phyloP scores from a whole-genome alignment of 2,329 filamentous ascomycete species.

The Xylaria multiplex region DNA sequence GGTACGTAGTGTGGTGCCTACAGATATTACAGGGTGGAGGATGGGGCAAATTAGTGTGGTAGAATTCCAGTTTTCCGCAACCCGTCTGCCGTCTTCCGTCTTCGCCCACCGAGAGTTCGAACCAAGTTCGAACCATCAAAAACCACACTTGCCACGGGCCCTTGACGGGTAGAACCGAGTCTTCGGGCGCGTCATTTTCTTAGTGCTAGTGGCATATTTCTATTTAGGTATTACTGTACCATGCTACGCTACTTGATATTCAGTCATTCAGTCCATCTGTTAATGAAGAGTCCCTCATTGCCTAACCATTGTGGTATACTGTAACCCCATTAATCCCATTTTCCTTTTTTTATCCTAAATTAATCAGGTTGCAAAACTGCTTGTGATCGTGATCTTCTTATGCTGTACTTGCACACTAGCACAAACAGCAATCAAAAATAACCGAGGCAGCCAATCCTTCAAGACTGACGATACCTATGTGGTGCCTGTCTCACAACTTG shows the following conservation, averaged over 20 bases:
- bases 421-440: conserved; percentile 2
- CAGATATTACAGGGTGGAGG: background rate
- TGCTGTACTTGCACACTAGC: background rate
- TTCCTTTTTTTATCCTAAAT: background rate
- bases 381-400: too few relatives aligned
- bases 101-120: conserved; percentile 21
- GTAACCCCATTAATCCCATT: background rate
- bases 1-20: too few relatives aligned
- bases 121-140: background rate
- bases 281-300: background rate
- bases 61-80: background rate
- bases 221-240: conserved; percentile 13
- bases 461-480: too few relatives aligned
- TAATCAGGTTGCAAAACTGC: background rate
- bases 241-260: background rate
- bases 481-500: background rate
- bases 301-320: background rate
- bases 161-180: conserved; percentile 30
- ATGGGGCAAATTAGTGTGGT: conserved; percentile 28
- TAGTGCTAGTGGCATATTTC: background rate
- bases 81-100: background rate
- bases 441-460: conserved; percentile 1
- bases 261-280: background rate
- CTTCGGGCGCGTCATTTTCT: conserved; percentile 13
- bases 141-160: conserved; percentile 22